Conservation (phyloP, 1,139 yeast genomes). For the Chernovozyma aurita region DNA sequence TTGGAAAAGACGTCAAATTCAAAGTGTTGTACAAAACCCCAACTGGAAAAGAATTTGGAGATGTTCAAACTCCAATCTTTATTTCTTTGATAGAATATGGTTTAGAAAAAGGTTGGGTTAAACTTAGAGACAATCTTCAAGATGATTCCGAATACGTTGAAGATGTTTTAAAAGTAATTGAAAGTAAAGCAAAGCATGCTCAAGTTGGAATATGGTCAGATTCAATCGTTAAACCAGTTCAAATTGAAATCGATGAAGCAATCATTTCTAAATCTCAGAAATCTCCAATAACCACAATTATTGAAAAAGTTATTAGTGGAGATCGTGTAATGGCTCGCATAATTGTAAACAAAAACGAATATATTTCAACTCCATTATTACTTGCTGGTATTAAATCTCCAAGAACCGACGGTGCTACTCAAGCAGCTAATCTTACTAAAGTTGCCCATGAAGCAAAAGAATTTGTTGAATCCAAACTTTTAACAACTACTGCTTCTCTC, state of each 20-base stretch:
- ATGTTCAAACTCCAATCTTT: slow-evolving; percentile 61
- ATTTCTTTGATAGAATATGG: slow-evolving; percentile 54
- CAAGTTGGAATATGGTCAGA: slow-evolving; percentile 54
- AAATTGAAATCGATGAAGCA: slow-evolving; percentile 27
- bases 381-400: slow-evolving; percentile 76
- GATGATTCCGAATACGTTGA: slow-evolving; percentile 24
- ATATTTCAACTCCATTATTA: slow-evolving; percentile 52
- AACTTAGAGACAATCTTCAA: slow-evolving; percentile 53
- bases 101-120: slow-evolving; percentile 57
- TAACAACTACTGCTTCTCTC: slow-evolving; percentile 53
- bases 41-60: slow-evolving; percentile 68
- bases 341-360: slow-evolving; percentile 37
- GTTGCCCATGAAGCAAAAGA: slow-evolving; percentile 63
- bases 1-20: slow-evolving; percentile 67
- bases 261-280: slow-evolving; percentile 34
- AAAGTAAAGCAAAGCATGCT: slow-evolving; percentile 48
- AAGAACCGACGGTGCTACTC: slow-evolving; percentile 52
- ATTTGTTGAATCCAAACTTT: slow-evolving; percentile 63
- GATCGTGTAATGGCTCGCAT: slow-evolving; percentile 66
- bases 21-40: slow-evolving; percentile 50
- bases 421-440: slow-evolving; percentile 36
- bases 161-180: slow-evolving; percentile 30
- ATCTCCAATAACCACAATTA: slow-evolving; percentile 50
- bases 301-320: slow-evolving; percentile 75
- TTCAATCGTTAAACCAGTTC: slow-evolving; percentile 3